Evolutionary conservation across 2,329 filamentous ascomycete genomes (phyloP).

Genomic region (Talaromyces sp.): DNA sequence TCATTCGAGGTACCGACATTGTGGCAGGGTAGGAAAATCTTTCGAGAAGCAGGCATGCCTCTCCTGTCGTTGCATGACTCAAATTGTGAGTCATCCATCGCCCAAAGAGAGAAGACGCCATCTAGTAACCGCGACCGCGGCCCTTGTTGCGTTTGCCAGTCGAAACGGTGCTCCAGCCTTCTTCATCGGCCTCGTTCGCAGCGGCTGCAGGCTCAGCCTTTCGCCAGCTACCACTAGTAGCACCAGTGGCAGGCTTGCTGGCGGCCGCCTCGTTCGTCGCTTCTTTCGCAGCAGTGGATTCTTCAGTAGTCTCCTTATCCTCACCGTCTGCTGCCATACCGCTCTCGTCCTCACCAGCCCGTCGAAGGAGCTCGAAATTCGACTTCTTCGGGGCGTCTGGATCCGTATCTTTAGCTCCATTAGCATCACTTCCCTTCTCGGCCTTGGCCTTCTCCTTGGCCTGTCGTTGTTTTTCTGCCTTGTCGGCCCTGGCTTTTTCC

Average conservation of each 20-base stretch:
- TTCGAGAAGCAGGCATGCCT: constrained; percentile 1
- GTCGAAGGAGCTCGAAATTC: constrained; percentile 53
- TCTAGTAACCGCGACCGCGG: constrained; percentile 31
- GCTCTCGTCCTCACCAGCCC: constrained; percentile 43
- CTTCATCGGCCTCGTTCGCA: constrained; percentile 34
- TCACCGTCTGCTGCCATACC: constrained; percentile 49
- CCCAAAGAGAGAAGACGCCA: neutral
- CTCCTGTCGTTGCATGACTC: constrained; percentile 1
- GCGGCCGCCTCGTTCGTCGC: constrained; percentile 43
- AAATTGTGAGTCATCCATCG: neutral
- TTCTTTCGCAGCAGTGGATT: constrained; percentile 52
- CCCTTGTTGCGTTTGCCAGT: constrained; percentile 40
- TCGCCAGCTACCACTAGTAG: constrained; percentile 38
- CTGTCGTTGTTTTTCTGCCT: constrained; percentile 58
- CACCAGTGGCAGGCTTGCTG: constrained; percentile 18
- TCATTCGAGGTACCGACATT: constrained; percentile 3
- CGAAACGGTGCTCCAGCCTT: constrained; percentile 46
- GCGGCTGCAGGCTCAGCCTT: constrained; percentile 25
- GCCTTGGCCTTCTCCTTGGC: constrained; percentile 36
- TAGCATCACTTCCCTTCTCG: constrained; percentile 33
- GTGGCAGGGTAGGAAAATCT: neutral
- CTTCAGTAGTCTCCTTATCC: constrained; percentile 40
- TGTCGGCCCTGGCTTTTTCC: constrained; percentile 74
- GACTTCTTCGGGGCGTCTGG: constrained; percentile 37
- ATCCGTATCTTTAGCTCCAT: constrained; percentile 36